phyloP scores from a whole-genome alignment of 257 asterid species.

The Misopates orontium region DNA sequence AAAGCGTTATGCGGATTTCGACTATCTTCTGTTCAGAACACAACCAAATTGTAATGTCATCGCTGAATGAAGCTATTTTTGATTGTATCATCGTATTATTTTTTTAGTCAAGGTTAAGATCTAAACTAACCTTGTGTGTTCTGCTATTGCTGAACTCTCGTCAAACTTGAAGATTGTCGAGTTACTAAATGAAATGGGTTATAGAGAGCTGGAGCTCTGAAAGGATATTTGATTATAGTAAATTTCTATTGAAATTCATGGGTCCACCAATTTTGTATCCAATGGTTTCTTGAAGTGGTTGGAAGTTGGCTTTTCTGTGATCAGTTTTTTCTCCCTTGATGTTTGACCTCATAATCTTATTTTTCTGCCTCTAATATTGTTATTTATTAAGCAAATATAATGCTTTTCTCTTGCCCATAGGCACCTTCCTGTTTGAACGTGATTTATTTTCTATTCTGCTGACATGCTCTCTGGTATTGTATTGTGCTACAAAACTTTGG shows the following conservation, averaged over 20 bases:
- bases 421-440: neutral
- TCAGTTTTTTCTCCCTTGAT: neutral
- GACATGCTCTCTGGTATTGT: constrained; percentile 5
- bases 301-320: constrained; percentile 3
- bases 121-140: neutral
- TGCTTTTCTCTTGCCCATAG: neutral
- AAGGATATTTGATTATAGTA: neutral
- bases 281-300: constrained; percentile 18
- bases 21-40: neutral
- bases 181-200: neutral
- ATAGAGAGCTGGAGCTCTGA: neutral
- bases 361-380: neutral
- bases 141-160: neutral
- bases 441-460: constrained; percentile 15
- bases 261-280: constrained; percentile 2
- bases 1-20: too few relatives aligned
- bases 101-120: neutral
- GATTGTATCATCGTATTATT: neutral
- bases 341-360: neutral
- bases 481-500: constrained; percentile 19
- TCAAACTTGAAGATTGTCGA: neutral
- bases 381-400: neutral
- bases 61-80: neutral
- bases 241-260: neutral
- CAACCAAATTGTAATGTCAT: neutral